Evolutionary conservation across 2,329 filamentous ascomycete genomes (phyloP).

Genomic region (Colletotrichum karsti): DNA sequence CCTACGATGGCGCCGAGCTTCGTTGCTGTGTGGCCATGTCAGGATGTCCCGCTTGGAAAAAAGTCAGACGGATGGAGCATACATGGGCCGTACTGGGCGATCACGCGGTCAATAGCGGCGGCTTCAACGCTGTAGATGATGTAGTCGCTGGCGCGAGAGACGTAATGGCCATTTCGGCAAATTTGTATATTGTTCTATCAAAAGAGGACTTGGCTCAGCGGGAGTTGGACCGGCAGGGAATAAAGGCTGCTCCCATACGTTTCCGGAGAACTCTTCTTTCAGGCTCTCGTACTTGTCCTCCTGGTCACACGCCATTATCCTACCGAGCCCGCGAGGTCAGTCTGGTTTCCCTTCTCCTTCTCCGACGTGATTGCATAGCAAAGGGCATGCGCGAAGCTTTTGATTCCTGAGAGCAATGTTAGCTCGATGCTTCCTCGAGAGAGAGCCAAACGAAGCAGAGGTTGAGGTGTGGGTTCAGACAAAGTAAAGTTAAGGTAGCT

Average conservation of each 20-base stretch:
- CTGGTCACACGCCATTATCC: constrained; percentile 93
- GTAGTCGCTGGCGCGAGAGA: constrained; percentile 96
- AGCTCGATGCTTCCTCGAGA: constrained; percentile 29
- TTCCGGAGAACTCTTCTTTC: constrained; percentile 81
- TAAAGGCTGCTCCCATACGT: constrained; percentile 67
- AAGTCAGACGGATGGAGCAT: constrained; percentile 44
- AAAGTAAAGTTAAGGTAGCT: constrained; percentile 88
- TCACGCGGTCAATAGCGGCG: constrained; percentile 86
- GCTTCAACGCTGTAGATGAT: constrained; percentile 99
- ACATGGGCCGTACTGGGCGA: constrained; percentile 92
- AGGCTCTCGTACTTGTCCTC: constrained; percentile 88
- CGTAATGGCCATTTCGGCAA: constrained; percentile 91
- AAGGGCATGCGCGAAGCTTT: constrained; percentile 41
- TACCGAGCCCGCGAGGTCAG: constrained; percentile 46
- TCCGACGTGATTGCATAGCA: background rate
- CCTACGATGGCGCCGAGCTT: constrained; percentile 96
- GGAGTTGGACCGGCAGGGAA: constrained; percentile 12
- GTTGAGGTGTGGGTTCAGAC: constrained; percentile 73
- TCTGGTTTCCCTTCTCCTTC: background rate
- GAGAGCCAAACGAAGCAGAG: constrained; percentile 30
- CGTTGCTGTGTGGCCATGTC: constrained; percentile 69
- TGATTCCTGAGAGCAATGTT: constrained; percentile 32
- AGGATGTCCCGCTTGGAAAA: constrained; percentile 16
- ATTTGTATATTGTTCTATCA: constrained; percentile 81
- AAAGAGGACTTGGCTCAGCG: constrained; percentile 22